Evolutionary conservation across 2,329 filamentous ascomycete genomes (phyloP).

Genomic region (Epichloe hybrida): DNA sequence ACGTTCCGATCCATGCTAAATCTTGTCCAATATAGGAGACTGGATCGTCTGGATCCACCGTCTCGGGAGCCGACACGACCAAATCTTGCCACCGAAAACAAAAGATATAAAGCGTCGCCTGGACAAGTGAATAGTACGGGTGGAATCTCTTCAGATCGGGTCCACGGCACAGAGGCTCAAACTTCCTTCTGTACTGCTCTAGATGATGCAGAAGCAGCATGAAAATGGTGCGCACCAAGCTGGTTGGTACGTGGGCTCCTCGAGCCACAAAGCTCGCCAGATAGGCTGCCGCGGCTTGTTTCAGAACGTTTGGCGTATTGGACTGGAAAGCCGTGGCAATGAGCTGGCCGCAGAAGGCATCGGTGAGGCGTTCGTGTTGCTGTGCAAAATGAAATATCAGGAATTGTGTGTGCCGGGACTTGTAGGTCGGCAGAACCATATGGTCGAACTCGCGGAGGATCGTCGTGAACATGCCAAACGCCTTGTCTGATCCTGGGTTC

Average conservation of each 20-base stretch:
- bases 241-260: slow-evolving; percentile 64
- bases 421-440: slow-evolving; percentile 81
- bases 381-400: slow-evolving; percentile 93
- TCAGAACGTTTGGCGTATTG: slow-evolving; percentile 57
- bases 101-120: slow-evolving; percentile 86
- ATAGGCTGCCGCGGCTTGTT: slow-evolving; percentile 81
- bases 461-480: slow-evolving; percentile 61
- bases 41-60: slow-evolving; percentile 48
- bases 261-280: slow-evolving; percentile 89
- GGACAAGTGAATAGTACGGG: slow-evolving; percentile 76
- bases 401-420: slow-evolving; percentile 88
- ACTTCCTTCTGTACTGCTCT: slow-evolving; percentile 56
- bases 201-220: slow-evolving; percentile 65
- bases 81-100: slow-evolving; percentile 97
- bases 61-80: slow-evolving; percentile 47
- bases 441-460: slow-evolving; percentile 75
- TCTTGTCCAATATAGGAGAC: slow-evolving; percentile 53
- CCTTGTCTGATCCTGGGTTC: slow-evolving; percentile 52
- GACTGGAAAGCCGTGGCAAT: slow-evolving; percentile 35
- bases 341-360: slow-evolving; percentile 70
- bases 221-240: slow-evolving; percentile 72
- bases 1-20: slow-evolving; percentile 61
- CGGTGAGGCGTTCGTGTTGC: slow-evolving; percentile 60
- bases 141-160: slow-evolving; percentile 76
- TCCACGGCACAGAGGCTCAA: slow-evolving; percentile 63